Evolutionary conservation across 768 basidiomycete genomes (phyloP), one percentile per base, ranked within the genome.

Genomic region (Rhodocollybia butyracea): DNA sequence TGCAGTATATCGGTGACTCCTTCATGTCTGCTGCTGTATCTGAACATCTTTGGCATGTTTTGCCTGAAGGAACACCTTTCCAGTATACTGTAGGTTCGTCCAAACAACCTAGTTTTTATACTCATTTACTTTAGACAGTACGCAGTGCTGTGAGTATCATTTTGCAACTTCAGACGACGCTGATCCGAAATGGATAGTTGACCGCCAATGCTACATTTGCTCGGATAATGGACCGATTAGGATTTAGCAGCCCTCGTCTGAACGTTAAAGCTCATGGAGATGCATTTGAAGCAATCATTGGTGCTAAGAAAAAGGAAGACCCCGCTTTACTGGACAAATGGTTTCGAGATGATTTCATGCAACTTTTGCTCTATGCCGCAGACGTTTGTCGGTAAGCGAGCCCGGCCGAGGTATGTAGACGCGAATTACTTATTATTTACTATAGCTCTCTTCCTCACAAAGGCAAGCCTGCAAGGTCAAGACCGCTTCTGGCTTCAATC

Each of bases 281-380:
- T 58, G 69, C 76, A 8, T 76, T 78, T 60, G 78, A 80, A 60
- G 72, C 75, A 12, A 70, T 78, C 21, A 70, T 79, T 1, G 78
- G 71, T n/a, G 72, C 70, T 5, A 75, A 73, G 55, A 73, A 74
- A 60, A 54, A 69, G 48, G 74, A 80, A 54, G 76, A 78, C 3
- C 67, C 71, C 30, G 60, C 66, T 34, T 68, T 66, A 32, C 70
- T 78, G 32, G 68, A 65, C 41, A 40, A 62, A 2, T 79, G 77
- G 75, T 66, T 75, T 2, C 63, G 64, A 51, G 67, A 70, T 24
- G 66, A 73, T 43, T 79, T 74, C 51, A 55, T 56, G 1, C 77
- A 73, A 3, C 62, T 80, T 31, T 66, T 79, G 29, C 52, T 59
- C 6, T 66, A 63, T 1, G 71, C 68, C 11, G 67, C 69, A 3